Base-by-base conservation (phyloP, 768 basidiomycete species). In the Naganishia friedmannii region DNA sequence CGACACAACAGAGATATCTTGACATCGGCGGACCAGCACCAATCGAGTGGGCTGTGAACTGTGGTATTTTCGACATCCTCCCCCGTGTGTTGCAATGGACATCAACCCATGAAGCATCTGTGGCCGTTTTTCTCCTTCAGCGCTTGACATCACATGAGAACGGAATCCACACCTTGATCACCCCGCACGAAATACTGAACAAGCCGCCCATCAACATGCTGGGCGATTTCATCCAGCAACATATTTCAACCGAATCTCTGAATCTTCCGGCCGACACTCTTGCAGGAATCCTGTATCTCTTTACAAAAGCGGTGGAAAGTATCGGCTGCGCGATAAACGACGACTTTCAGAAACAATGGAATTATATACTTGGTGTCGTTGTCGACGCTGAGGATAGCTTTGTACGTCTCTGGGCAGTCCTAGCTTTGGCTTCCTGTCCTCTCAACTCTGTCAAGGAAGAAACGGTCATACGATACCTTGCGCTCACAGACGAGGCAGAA, bases 11-110 rank as follows among this genome's bases (percentile, higher is more conserved):
- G 71, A 46, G 66, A 21, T 72, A 65, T 60, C 58, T 72, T 2
- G 71, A 72, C 37, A 57, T 72, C 23, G 71, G 71, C 3, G 71
- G 71, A 19, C 21, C 10, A 23, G 26, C 8, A 5, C 71, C 71
- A 1, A 60, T 72, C 29, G 13, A 58, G 21, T 72, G 67, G 67
- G 32, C n/a, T 19, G 39, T 68, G 23, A 42, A 46, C 0, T 72
- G 71, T 39, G 71, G 71, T 17, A 45, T 72, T 15, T 60, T 68
- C 31, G 58, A 72, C 37, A 29, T 68, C 8, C 70, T 57, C 13
- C 39, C 34, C n/a, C 31, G 42, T 15, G 29, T 71, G 7, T 31
- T 71, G 9, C 26, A 65, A 17, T 66, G 63, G 66, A 21, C 55
- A 3, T 32, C 57, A 15, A 34, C 28, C 9, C 46, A 66, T n/a